These are phyloP conservation scores for Ogataea ganodermae DNA, from an alignment of 805 yeast genomes.

Conservation along the genomic window DNA sequence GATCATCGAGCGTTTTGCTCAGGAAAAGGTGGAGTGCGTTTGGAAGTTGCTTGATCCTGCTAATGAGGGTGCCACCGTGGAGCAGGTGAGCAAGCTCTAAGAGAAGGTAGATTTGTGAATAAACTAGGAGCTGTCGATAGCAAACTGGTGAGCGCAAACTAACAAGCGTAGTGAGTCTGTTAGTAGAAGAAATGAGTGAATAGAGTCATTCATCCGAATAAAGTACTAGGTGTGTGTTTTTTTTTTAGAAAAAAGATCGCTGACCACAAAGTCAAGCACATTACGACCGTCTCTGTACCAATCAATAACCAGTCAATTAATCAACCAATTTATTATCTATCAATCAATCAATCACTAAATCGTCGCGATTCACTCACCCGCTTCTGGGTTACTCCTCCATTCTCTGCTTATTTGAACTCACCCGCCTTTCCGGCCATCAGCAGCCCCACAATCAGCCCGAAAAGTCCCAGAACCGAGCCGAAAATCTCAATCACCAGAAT, in stretches of 20 bases:
- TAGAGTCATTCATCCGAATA: no score
- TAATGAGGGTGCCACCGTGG: constrained; percentile 77
- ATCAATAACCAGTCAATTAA: no score
- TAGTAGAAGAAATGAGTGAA: not conserved
- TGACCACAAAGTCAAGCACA: no score
- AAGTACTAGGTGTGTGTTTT: no score
- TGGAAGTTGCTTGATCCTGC: constrained; percentile 90
- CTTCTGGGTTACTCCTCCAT: no score
- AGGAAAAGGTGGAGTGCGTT: constrained; percentile 65
- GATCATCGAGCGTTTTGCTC: constrained; percentile 67
- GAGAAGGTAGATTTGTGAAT: no score
- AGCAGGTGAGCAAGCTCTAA: constrained; percentile 33
- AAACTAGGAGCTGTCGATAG: no score
- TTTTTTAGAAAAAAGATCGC: not conserved
- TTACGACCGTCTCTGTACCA: no score
- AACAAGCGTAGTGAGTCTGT: not conserved
- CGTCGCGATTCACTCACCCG: no score
- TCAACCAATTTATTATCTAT: no score
- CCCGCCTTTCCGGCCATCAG: constrained; percentile 95
- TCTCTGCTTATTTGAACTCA: constrained; percentile 61
- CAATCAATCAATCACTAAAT: not conserved
- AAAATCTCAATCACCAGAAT: constrained; percentile 96
- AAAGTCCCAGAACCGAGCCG: constrained; percentile 92
- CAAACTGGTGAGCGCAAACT: no score
- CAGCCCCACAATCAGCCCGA: constrained; percentile 95